Conservation (phyloP, 179 eudicot genomes). For the Gypsophila paniculata region DNA sequence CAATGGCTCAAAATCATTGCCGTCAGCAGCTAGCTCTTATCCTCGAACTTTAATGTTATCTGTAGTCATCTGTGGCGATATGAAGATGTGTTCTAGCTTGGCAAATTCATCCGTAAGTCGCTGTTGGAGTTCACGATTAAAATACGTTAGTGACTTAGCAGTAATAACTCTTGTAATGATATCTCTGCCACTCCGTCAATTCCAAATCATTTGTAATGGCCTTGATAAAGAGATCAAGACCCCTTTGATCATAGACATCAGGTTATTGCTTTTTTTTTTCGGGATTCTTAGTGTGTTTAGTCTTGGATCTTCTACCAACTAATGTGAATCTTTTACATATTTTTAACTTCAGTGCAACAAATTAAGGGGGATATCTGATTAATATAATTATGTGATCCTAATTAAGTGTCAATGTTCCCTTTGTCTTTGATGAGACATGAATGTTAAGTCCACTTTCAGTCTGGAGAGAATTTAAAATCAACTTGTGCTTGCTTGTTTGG, state of each 20-base stretch:
- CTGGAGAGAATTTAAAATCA: not conserved
- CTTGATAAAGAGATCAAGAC: not conserved
- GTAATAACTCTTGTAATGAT: too few species aligned
- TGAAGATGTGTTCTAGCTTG: not conserved
- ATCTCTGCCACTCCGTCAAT: not conserved
- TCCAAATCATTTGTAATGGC: not conserved
- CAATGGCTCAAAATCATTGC: not conserved
- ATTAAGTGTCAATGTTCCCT: not conserved
- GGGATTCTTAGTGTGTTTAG: not conserved
- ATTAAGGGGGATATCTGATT: too few species aligned
- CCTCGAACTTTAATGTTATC: not conserved
- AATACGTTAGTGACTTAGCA: not conserved
- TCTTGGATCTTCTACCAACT: too few species aligned
- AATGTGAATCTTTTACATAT: too few species aligned
- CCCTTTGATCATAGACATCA: not conserved
- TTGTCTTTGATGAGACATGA: not conserved
- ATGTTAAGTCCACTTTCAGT: not conserved
- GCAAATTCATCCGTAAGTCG: not conserved
- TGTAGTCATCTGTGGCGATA: not conserved
- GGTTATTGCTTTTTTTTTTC: not conserved
- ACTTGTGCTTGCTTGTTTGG: slow-evolving; percentile 8
- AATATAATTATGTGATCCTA: too few species aligned
- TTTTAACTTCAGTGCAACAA: too few species aligned
- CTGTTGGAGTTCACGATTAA: not conserved
- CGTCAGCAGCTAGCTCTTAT: not conserved